Base-by-base conservation (phyloP, 352 stramenopile genomes). In the Pythium phragmiticola region DNA sequence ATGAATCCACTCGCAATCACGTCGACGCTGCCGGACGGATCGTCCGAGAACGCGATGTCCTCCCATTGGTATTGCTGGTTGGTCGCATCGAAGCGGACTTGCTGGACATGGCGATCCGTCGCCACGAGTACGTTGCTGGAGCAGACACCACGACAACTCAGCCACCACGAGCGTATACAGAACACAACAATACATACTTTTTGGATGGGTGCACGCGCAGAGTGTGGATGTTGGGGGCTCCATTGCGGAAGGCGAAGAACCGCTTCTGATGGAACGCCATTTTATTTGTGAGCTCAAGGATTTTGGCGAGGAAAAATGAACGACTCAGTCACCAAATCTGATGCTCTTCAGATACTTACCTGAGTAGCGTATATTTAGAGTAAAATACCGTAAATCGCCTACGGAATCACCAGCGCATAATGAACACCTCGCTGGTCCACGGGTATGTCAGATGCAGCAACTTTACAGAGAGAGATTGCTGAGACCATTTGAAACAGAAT, bases 171-270 rank as follows among this genome's bases (percentile, higher is more conserved):
- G 14, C 7, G n/a, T n/a, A 33, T 30, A 30, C 9, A 33, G n/a
- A 30, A 11, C 3, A 53, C 34, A 19, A 0, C 4, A 36, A 0
- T 28, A 39, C 62, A 2, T 48, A 88, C 81, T 65, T 82, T 41
- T 70, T 54, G 0, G 73, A 69, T 37, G 69, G 70, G 16, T 71
- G 66, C 16, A 57, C 52, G 19, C 58, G 74, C 53, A 92, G 76
- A 34, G 74, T 80, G 57, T 86, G 75, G 37, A 92, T 77, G 42
- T 50, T 83, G 5, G 83, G 83, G 9, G 79, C 80, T 16, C 81
- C 79, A 21, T 63, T 74, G 12, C 53, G 57, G 72, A 81, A 92
- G 46, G 76, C 74, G 57, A 92, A 79, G 83, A 90, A 90, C 57
- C 82, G 76, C 61, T 64, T 70, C 68, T 92, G 80, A 57, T 78